Conservation (phyloP, 2,329 filamentous ascomycete species). For the Dichotomopilus funicola region DNA sequence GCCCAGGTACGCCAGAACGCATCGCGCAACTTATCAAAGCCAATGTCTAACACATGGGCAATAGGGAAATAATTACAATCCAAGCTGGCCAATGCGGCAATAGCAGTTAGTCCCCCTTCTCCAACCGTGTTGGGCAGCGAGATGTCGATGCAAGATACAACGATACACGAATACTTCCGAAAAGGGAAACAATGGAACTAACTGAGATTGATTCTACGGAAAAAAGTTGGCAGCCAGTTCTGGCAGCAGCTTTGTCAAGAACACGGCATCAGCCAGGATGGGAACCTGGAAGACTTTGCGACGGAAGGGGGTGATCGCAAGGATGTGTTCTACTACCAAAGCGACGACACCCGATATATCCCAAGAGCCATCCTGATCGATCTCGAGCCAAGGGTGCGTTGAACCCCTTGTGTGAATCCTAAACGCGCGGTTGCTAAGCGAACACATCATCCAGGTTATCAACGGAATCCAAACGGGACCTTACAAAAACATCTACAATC, state of each 20-base stretch:
- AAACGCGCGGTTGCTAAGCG: background rate
- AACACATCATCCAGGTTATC: constrained; percentile 53
- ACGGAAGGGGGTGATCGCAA: constrained; percentile 97
- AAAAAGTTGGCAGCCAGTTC: constrained; percentile 85
- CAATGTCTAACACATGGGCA: constrained; percentile 10
- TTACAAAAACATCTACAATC: constrained; percentile 99
- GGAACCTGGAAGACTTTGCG: constrained; percentile 95
- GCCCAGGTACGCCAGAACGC: constrained; percentile 27
- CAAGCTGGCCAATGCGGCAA: constrained; percentile 99
- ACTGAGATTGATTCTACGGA: background rate
- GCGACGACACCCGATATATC: constrained; percentile 97
- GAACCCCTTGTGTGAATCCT: background rate
- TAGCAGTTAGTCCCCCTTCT: constrained; percentile 65
- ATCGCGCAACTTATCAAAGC: background rate
- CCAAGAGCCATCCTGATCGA: constrained; percentile 93
- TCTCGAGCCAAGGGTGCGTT: constrained; percentile 74
- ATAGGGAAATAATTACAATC: constrained; percentile 96
- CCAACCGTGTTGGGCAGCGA: background rate
- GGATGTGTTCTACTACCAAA: constrained; percentile 99
- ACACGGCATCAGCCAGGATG: constrained; percentile 95
- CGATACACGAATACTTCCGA: too few relatives aligned
- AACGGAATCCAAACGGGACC: constrained; percentile 87
- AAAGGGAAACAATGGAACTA: background rate
- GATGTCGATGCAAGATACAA: too few relatives aligned
- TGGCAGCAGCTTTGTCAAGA: constrained; percentile 99